A percentile compares a stretch with the other conserved stretches of the same genome.
These are phyloP conservation scores for Bryopsis sp. DNA, from an alignment of 139 green algal genomes.

Conservation along the genomic window DNA sequence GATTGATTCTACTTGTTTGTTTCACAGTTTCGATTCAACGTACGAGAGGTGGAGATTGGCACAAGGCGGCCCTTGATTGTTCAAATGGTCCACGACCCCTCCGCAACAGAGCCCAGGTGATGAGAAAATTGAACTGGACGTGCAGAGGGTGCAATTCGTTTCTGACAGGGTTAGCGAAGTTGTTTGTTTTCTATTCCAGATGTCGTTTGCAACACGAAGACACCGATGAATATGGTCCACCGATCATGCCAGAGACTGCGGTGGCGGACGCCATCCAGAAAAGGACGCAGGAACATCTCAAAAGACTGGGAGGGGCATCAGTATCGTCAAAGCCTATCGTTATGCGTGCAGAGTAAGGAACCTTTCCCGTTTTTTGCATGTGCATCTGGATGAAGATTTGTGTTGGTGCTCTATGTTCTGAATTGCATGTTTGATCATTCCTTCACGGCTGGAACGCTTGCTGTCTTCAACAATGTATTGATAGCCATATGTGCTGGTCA, in stretches of 20 bases:
- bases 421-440: neutral
- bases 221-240: constrained; percentile 59
- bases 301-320: constrained; percentile 46
- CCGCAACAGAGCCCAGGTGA: constrained; percentile 53
- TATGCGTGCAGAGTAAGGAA: constrained; percentile 58
- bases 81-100: constrained; percentile 72
- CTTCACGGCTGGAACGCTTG: neutral
- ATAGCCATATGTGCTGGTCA: neutral
- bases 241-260: constrained; percentile 59
- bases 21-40: constrained; percentile 79
- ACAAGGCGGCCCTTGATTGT: constrained; percentile 74
- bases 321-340: constrained; percentile 73
- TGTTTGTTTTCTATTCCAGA: too few relatives aligned
- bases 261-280: constrained; percentile 70
- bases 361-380: too few relatives aligned
- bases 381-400: neutral
- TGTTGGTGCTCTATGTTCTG: constrained; percentile 14
- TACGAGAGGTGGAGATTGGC: constrained; percentile 85
- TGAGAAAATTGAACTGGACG: too few relatives aligned
- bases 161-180: too few relatives aligned
- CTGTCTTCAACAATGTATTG: neutral
- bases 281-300: constrained; percentile 72
- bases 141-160: too few relatives aligned
- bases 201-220: constrained; percentile 85
- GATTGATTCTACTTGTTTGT: neutral